Conservation (phyloP, 768 basidiomycete genomes). For the Russula sp. region DNA sequence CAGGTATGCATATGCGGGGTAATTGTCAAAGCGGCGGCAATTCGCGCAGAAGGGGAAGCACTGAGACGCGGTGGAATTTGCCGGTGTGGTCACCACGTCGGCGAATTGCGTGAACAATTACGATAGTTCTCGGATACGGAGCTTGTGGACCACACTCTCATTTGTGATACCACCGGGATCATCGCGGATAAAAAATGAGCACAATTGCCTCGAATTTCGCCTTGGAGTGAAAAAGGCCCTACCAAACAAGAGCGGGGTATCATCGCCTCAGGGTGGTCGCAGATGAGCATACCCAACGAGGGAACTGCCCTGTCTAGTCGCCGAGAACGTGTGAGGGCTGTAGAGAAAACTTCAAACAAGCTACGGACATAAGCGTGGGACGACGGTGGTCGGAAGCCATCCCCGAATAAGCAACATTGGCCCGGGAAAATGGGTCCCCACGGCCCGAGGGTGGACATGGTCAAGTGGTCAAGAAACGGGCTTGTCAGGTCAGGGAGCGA, state of each 20-base stretch:
- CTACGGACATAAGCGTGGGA: conserved; percentile 19
- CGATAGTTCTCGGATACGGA: background rate
- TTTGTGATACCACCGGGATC: conserved; percentile 10
- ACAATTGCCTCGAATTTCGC: background rate
- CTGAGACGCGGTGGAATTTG: conserved; percentile 15
- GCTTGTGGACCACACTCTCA: background rate
- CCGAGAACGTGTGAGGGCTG: background rate
- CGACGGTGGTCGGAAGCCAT: conserved; percentile 12
- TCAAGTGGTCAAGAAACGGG: background rate
- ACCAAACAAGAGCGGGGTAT: background rate
- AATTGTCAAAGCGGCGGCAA: conserved; percentile 24
- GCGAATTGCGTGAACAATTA: conserved; percentile 7
- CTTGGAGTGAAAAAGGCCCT: background rate
- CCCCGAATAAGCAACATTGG: conserved; percentile 14
- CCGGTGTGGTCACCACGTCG: conserved; percentile 7
- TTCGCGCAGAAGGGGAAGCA: conserved; percentile 14
- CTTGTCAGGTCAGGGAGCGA: background rate
- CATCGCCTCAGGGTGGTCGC: background rate
- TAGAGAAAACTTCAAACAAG: background rate
- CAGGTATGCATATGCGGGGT: conserved; percentile 23
- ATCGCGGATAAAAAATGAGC: conserved; percentile 8
- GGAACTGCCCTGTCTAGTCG: background rate
- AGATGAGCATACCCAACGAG: background rate
- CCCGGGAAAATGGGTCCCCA: conserved; percentile 13
- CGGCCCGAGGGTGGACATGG: conserved; percentile 14